phyloP scores from a whole-genome alignment of 306 rosid species.

The Astragalus glycyphyllos region DNA sequence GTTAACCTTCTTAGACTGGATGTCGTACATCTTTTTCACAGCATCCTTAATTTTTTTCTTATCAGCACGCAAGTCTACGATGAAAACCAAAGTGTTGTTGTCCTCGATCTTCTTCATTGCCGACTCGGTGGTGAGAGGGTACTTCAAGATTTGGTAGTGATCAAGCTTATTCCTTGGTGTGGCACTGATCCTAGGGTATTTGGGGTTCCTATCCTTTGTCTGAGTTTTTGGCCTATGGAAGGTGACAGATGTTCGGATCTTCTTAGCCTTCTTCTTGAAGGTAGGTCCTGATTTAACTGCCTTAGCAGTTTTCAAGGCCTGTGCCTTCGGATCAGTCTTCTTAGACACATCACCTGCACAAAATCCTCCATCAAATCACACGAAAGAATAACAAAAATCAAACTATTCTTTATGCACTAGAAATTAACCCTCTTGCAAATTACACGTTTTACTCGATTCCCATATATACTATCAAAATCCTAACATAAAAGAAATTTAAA shows the following conservation, averaged over 20 bases:
- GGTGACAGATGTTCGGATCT: slow-evolving; percentile 59
- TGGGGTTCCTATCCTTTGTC: slow-evolving; percentile 72
- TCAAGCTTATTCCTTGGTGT: slow-evolving; percentile 87
- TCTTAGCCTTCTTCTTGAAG: slow-evolving; percentile 66
- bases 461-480: background rate
- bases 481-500: background rate
- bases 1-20: slow-evolving; percentile 88
- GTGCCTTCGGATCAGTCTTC: slow-evolving; percentile 63
- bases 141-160: slow-evolving; percentile 75
- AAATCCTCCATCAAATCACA: background rate
- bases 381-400: background rate
- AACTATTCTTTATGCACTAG: background rate
- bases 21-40: slow-evolving; percentile 85
- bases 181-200: slow-evolving; percentile 89
- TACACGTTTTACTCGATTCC: background rate
- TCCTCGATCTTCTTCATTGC: slow-evolving; percentile 95
- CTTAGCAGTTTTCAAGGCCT: slow-evolving; percentile 71
- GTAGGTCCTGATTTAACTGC: slow-evolving; percentile 57
- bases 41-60: slow-evolving; percentile 92
- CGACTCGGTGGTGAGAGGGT: slow-evolving; percentile 85
- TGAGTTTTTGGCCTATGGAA: slow-evolving; percentile 77
- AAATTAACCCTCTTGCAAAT: background rate
- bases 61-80: slow-evolving; percentile 86
- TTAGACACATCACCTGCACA: slow-evolving; percentile 60
- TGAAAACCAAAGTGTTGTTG: slow-evolving; percentile 84